Conservation (phyloP, 306 rosid species). For the Quercus alba region DNA sequence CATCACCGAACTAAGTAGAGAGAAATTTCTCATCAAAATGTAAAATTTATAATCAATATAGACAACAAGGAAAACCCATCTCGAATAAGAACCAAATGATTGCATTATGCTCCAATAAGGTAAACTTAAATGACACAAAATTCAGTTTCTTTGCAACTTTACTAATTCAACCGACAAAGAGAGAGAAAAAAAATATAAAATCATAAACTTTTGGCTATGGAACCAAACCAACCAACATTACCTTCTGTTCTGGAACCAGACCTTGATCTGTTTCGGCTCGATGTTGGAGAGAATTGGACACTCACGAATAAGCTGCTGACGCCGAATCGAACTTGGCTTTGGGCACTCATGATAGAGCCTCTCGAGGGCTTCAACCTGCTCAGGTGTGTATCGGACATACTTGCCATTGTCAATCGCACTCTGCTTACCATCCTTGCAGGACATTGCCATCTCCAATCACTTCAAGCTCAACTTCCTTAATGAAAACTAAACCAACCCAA, state of each 20-base stretch:
- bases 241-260: conserved; percentile 98
- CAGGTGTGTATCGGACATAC: conserved; percentile 97
- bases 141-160: neutral
- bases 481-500: conserved; percentile 24
- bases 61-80: neutral
- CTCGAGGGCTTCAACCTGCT: conserved; percentile 99
- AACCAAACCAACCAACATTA: conserved; percentile 10
- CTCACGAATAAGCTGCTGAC: conserved; percentile 93
- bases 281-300: conserved; percentile 90
- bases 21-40: neutral
- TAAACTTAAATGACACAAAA: neutral
- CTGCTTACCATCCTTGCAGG: conserved; percentile 97
- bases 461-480: conserved; percentile 11
- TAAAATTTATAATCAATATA: neutral
- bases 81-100: neutral
- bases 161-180: neutral
- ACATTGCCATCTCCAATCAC: conserved; percentile 60
- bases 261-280: conserved; percentile 97
- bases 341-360: conserved; percentile 98
- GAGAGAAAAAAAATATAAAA: neutral
- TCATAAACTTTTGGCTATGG: neutral
- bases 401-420: conserved; percentile 73
- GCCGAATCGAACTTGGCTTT: conserved; percentile 94
- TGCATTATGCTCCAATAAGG: neutral
- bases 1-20: neutral